Base-by-base conservation (phyloP, 1,139 yeast genomes). In the Magnusiomyces suaveolens region DNA sequence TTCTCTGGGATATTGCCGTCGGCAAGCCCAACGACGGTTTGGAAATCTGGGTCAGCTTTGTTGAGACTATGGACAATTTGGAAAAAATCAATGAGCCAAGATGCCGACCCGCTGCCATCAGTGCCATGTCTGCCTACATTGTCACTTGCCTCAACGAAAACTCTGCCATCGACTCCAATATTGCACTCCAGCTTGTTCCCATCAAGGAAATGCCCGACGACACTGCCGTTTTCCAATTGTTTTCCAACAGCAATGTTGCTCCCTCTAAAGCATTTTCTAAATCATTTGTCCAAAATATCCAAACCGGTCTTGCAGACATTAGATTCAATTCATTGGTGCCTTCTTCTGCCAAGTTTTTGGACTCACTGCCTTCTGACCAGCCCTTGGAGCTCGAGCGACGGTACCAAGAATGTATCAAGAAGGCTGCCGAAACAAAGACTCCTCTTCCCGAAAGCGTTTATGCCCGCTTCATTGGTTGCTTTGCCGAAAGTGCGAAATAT, bases 381-480 rank as follows among this genome's bases (percentile, higher is more conserved):
- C 64, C 63, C 10, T 49, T 61, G 39, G 64, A 61, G 44, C 59
- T 64, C 38, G 65, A 60, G 51, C 54, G 50, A 32, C 57, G 60
- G 20, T 65, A 62, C 46, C 51, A 56, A 16, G 69, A 65, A 47
- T 64, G 63, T 24, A 52, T 58, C 29, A 54, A 54, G 21, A 58
- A 58, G 50, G 49, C 62, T 21, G 51, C 51, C 6, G 46, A 49
- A 18, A 52, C 53, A 25, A 62, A 59, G 2, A 48, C 48, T 16
- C 57, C 59, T 43, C 55, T 71, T 20, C 59, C 68, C 14, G 73
- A 70, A 56, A 56, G 57, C 14, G 57, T 64, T 16, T 70, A 67
- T 49, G 67, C 72, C 1, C 64, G 68, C 26, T 72, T 68, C 54
- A 72, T 75, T 61, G 56, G 64, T 20, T 63, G 70, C 50, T 72